phyloP scores from a whole-genome alignment of 2,329 filamentous ascomycete genomes.

The Magnaporthiopsis incrustans region DNA sequence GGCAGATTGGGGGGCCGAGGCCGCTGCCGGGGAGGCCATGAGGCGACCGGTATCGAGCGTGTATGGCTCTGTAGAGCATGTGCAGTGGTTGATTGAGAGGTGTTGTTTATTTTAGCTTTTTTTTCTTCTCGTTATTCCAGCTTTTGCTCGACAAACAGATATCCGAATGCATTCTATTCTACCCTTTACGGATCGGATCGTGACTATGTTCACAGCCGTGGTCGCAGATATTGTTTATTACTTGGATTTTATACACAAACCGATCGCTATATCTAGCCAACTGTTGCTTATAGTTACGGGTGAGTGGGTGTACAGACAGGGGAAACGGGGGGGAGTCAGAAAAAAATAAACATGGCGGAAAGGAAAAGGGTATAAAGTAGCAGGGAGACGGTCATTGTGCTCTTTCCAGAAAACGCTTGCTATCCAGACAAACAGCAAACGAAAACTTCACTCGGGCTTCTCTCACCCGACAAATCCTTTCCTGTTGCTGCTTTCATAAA shows the following conservation, averaged over 20 bases:
- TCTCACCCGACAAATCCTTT: background rate
- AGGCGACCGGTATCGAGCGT: background rate
- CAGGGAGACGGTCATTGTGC: too few species aligned
- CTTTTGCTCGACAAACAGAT: background rate
- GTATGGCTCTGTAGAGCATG: background rate
- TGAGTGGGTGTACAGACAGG: background rate
- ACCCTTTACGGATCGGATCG: too few species aligned
- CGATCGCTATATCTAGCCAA: background rate
- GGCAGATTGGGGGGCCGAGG: slow-evolving; percentile 73
- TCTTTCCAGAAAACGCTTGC: background rate
- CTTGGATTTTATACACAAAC: background rate
- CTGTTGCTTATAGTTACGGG: background rate
- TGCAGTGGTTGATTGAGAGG: background rate
- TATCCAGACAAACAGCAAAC: background rate
- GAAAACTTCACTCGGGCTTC: background rate
- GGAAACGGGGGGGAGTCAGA: background rate
- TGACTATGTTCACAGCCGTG: too few species aligned
- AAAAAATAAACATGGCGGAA: background rate
- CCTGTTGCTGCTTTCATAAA: background rate
- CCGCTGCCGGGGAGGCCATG: slow-evolving; percentile 43
- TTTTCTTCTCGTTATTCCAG: background rate
- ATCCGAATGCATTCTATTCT: background rate
- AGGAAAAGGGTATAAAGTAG: background rate
- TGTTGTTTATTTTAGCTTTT: background rate
- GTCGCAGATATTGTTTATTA: background rate